These are phyloP conservation scores for Byssothecium circinans DNA, from an alignment of 2,329 filamentous ascomycete species.

Conservation along the genomic window DNA sequence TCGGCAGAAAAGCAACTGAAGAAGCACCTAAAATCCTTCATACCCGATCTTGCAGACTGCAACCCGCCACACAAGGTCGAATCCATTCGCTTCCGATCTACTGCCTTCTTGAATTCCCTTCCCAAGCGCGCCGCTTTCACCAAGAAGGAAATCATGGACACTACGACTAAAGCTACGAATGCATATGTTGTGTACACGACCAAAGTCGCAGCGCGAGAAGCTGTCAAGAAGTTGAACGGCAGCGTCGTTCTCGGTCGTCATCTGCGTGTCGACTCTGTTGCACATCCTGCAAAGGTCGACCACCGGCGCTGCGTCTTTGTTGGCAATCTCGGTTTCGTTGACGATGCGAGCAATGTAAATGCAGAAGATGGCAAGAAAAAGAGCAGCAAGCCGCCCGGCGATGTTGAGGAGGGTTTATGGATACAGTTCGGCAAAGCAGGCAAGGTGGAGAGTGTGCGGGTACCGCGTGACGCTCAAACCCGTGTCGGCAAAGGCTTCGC, in stretches of 20 bases:
- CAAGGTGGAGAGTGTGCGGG: conserved; percentile 88
- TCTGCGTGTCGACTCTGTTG: conserved; percentile 85
- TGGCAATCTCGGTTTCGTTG: conserved; percentile 93
- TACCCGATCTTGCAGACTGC: conserved; percentile 54
- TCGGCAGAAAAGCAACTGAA: conserved; percentile 75
- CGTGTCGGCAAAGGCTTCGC: conserved; percentile 96
- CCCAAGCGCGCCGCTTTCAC: conserved; percentile 95
- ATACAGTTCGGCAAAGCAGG: conserved; percentile 75
- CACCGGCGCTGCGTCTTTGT: conserved; percentile 93
- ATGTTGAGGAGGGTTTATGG: conserved; percentile 93
- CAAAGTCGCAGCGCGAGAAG: conserved; percentile 71
- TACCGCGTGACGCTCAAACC: conserved; percentile 85
- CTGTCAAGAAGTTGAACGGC: conserved; percentile 78
- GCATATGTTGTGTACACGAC: conserved; percentile 91
- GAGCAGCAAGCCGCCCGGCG: conserved; percentile 72
- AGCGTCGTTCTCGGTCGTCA: conserved; percentile 82
- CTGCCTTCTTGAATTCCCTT: conserved; percentile 77
- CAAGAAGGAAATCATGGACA: conserved; percentile 84
- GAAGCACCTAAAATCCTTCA: conserved; percentile 75
- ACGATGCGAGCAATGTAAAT: conserved; percentile 76
- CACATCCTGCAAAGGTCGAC: conserved; percentile 80
- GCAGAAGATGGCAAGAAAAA: conserved; percentile 65
- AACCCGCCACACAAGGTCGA: conserved; percentile 71
- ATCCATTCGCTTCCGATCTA: conserved; percentile 91
- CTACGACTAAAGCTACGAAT: conserved; percentile 90